Conservation (phyloP, 1,284 basidiomycete genomes). For the Tylopilus sp. region DNA sequence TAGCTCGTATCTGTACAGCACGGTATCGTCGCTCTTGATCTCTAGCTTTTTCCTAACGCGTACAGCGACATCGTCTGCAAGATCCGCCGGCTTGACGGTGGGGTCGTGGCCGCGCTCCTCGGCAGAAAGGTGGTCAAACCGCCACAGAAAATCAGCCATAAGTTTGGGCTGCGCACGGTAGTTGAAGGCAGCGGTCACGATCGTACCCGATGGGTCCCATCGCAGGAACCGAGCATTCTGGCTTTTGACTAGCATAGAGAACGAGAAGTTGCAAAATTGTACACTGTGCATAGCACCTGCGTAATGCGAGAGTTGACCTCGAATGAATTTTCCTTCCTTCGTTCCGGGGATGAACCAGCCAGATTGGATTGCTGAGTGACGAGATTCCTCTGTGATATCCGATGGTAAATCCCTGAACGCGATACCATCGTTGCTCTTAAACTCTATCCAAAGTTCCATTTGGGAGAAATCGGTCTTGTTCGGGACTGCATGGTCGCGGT, state of each 20-base stretch:
- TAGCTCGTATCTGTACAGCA: conserved; percentile 7
- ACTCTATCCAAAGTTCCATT: conserved; percentile 6
- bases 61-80: background rate
- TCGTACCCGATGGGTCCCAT: conserved; percentile 34
- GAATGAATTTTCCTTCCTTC: background rate
- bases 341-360: background rate
- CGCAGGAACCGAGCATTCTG: conserved; percentile 33
- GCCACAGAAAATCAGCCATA: conserved; percentile 30
- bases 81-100: background rate
- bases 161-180: conserved; percentile 9
- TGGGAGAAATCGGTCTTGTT: conserved; percentile 1
- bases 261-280: conserved; percentile 27
- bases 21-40: background rate
- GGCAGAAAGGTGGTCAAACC: conserved; percentile 13
- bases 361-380: too few species aligned
- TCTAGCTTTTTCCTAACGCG: conserved; percentile 3
- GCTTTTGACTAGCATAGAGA: conserved; percentile 22
- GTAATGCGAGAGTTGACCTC: background rate
- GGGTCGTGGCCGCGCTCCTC: conserved; percentile 14
- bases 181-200: conserved; percentile 30
- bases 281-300: conserved; percentile 17
- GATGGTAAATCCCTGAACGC: background rate
- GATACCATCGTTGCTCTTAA: background rate
- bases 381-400: background rate
- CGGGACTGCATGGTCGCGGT: background rate